Percentiles rank a stretch among this genome's conserved stretches.
These are phyloP conservation scores for Brasilioporus rufonigricans DNA, from an alignment of 768 basidiomycete species.

Conservation along the genomic window DNA sequence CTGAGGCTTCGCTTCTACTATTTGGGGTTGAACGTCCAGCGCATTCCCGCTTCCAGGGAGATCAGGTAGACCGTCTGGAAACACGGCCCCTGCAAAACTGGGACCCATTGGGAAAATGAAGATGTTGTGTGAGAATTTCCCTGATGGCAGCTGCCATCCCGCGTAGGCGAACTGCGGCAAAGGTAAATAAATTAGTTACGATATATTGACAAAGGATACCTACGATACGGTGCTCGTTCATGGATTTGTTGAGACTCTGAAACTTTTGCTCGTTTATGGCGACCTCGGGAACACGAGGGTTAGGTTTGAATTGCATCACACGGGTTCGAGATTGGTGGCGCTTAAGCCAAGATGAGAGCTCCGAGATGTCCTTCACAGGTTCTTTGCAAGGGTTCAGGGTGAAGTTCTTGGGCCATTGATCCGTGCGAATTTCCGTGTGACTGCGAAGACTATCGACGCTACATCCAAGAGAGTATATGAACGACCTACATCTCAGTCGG, in stretches of 20 bases:
- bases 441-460: constrained; percentile 33
- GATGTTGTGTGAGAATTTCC: constrained; percentile 42
- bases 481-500: constrained; percentile 35
- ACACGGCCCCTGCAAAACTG: constrained; percentile 46
- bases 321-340: constrained; percentile 33
- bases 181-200: neutral
- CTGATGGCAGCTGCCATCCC: constrained; percentile 47
- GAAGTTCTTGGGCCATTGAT: constrained; percentile 53
- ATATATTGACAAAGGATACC: constrained; percentile 18
- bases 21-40: constrained; percentile 5
- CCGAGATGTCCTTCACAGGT: constrained; percentile 36
- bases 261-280: constrained; percentile 44
- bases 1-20: constrained; percentile 9
- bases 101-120: constrained; percentile 43
- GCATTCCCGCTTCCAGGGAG: constrained; percentile 26
- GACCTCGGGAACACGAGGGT: constrained; percentile 33
- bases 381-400: constrained; percentile 41
- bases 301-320: constrained; percentile 40
- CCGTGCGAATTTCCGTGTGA: constrained; percentile 42
- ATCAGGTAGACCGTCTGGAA: constrained; percentile 52
- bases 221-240: constrained; percentile 46
- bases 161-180: constrained; percentile 45
- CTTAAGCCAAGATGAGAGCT: constrained; percentile 50
- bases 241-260: constrained; percentile 38
- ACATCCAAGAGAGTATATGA: neutral